Base-by-base conservation (phyloP, 192 early-diverging fungal genomes). In the Rhizoclosmatium sp. region DNA sequence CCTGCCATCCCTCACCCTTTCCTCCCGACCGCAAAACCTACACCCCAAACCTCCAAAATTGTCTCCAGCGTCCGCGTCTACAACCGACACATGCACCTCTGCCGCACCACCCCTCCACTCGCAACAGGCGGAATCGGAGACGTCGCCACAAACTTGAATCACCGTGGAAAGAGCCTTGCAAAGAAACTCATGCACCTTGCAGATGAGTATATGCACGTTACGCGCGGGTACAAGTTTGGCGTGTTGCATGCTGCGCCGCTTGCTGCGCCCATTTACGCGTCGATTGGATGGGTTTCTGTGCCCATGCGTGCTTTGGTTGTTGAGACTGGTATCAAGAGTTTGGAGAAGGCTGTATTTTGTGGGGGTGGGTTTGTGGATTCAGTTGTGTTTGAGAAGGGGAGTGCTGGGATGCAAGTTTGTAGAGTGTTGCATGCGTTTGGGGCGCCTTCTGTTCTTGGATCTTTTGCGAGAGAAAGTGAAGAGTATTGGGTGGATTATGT, bases 31-130 rank as follows among this genome's bases (percentile, higher is more conserved):
- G n/a, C n/a, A n/a, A n/a, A n/a, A n/a, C n/a, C n/a, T n/a, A n/a
- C n/a, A n/a, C n/a, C n/a, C n/a, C n/a, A n/a, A n/a, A n/a, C n/a
- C n/a, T n/a, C n/a, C n/a, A 4, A 80, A 61, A 72, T 80, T 54
- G 78, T 72, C 21, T 72, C 69, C 54, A 73, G 69, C 2, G 78
- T 80, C 1, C 78, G 78, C 47, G 78, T 80, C 48, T 80, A 80
- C 70, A 56, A 71, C 64, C 23, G 78, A 10, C 47, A 39, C 49
- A 80, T 80, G 9, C 68, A 71, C 48, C 31, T 71, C 4, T 10
- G 9, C 39, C 47, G 4, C 4, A 12, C n/a, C 39, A n/a, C 72
- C 7, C 14, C 31, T 41, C n/a, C 61, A 45, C 77, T 44, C 59
- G 51, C 58, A 5, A 78, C 68, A 14, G 78, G 78, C 59, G 78